Percentiles rank a stretch among this genome's conserved stretches.
phyloP scores from a whole-genome alignment of 805 yeast genomes.

The Priceomyces haplophilus region DNA sequence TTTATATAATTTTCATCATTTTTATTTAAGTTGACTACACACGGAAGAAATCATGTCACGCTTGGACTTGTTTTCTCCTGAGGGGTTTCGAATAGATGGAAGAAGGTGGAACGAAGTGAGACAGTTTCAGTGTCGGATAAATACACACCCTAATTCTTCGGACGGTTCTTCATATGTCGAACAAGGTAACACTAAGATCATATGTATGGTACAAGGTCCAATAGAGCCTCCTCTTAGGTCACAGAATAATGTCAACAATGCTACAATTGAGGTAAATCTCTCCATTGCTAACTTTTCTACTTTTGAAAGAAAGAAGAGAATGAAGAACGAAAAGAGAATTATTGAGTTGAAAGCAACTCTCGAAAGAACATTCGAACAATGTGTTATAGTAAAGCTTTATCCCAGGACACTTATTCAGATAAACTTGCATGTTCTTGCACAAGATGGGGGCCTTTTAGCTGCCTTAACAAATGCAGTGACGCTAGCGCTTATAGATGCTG shows the following conservation, averaged over 20 bases:
- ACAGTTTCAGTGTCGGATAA: constrained; percentile 71
- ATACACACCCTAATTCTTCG: constrained; percentile 82
- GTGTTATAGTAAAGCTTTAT: constrained; percentile 68
- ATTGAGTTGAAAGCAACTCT: constrained; percentile 65
- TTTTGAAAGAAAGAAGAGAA: constrained; percentile 66
- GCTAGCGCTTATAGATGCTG: constrained; percentile 90
- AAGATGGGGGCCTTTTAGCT: constrained; percentile 87
- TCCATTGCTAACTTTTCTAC: constrained; percentile 80
- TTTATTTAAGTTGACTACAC: not conserved
- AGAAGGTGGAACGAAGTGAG: constrained; percentile 93
- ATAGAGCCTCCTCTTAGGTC: constrained; percentile 68
- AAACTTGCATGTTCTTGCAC: constrained; percentile 71
- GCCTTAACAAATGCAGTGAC: constrained; percentile 82
- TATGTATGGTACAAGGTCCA: constrained; percentile 87
- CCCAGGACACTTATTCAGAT: constrained; percentile 82
- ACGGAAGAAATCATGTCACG: constrained; percentile 47
- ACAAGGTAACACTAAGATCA: constrained; percentile 86
- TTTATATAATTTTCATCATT: not conserved
- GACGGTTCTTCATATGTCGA: constrained; percentile 93
- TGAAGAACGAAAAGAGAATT: constrained; percentile 66
- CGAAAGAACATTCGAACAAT: constrained; percentile 69
- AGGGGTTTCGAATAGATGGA: constrained; percentile 91
- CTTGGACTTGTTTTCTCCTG: constrained; percentile 88
- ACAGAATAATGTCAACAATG: constrained; percentile 48
- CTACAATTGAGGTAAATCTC: constrained; percentile 60